Base-by-base conservation (phyloP, 2,329 filamentous ascomycete species). In the Penicillium brevicompactum region DNA sequence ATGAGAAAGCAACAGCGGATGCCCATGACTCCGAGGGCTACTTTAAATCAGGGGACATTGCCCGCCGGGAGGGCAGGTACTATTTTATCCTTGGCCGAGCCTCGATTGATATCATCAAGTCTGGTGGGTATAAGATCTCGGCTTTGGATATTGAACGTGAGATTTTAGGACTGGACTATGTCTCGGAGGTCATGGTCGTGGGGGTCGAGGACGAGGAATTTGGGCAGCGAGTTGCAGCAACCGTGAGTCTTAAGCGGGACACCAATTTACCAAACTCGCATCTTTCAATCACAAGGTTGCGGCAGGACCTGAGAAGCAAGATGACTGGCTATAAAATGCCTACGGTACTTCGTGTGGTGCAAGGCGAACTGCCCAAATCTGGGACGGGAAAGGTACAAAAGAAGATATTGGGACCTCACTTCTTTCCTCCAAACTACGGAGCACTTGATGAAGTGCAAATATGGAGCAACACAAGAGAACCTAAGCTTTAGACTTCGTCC, bases 241-340 rank as follows among this genome's bases (percentile, higher is more conserved):
- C 78, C 13, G 57, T 83, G 6, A 77, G 67, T n/a, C 62, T 71
- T 24, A 67, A 69, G 53, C 58, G 61, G 22, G 66, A 60, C 21
- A 2, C 24, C 57, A 57, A 14, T 53, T 47, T 8, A 53, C 51
- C 9, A 54, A 34, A 8, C 53, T 62, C 10, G 31, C 42, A 34
- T 1, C 62, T 74, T 66, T 24, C 78, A 8, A 59, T 71, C 3
- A 51, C 60, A 2, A 46, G 66, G 14, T 76, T 67, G 8, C 53
- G 65, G 27, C 30, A 51, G 2, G 64, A 83, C 58, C 67, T 82
- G 5, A 70, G 76, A 8, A 61, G 58, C n/a, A 71, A 50, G 14
- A 31, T 97, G 53, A 91, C 87, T 8, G 86, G 83, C 57, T 97
- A 97, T 75, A 97, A 97, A 80, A 92, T 97, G 57, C 93, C 93